Evolutionary conservation across 73 alveolate genomes (phyloP).

Genomic region (Effrenium voratum): DNA sequence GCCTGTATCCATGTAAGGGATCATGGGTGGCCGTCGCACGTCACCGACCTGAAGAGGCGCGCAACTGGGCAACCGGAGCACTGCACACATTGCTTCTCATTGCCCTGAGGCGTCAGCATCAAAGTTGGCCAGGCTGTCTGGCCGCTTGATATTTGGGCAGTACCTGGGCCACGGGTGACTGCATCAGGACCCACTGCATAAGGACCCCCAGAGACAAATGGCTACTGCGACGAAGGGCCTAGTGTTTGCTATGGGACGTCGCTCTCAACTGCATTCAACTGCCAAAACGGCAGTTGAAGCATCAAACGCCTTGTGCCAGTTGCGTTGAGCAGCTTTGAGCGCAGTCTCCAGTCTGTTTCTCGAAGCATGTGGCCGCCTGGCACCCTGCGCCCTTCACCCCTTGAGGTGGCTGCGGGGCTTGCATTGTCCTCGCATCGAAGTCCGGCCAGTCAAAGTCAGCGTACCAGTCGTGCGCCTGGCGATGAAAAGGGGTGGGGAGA

Average conservation of each 20-base stretch:
- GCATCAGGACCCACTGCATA: too few species aligned
- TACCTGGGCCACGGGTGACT: slow-evolving; percentile 32
- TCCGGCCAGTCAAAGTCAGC: slow-evolving; percentile 31
- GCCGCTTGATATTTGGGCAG: slow-evolving; percentile 26
- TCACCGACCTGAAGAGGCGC: slow-evolving; percentile 47
- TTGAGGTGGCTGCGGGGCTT: slow-evolving; percentile 34
- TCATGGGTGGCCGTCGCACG: slow-evolving; percentile 48
- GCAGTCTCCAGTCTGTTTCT: not conserved
- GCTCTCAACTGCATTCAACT: too few species aligned
- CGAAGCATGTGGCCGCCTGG: not conserved
- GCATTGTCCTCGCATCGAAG: slow-evolving; percentile 21
- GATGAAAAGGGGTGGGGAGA: not conserved
- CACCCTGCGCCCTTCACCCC: too few species aligned
- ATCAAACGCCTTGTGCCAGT: too few species aligned
- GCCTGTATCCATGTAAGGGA: slow-evolving; percentile 19
- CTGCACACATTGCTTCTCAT: not conserved
- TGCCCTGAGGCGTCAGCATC: slow-evolving; percentile 3
- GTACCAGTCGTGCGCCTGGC: slow-evolving; percentile 61
- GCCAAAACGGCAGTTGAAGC: too few species aligned
- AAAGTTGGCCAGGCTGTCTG: slow-evolving; percentile 86
- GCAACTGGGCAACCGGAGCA: not conserved
- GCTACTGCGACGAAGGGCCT: too few species aligned
- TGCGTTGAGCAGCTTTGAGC: not conserved
- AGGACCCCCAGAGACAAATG: too few species aligned
- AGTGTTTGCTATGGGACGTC: too few species aligned